A percentile compares a stretch with the other conserved stretches of the same genome.
phyloP scores from a whole-genome alignment of 805 yeast genomes.

The Yamadazyma philogaea region DNA sequence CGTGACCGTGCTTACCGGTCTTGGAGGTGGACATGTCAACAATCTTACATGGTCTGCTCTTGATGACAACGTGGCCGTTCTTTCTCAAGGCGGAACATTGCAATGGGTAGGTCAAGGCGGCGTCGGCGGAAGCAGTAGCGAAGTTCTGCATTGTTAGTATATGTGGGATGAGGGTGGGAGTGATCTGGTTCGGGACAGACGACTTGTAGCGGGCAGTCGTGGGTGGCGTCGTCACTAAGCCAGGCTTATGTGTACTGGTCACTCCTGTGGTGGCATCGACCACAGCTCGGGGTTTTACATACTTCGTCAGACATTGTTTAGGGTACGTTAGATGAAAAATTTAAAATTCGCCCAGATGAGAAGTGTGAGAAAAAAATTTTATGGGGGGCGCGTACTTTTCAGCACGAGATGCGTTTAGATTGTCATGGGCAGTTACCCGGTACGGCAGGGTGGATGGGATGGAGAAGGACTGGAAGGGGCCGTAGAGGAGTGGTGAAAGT shows the following conservation, averaged over 20 bases:
- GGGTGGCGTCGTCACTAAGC: no score
- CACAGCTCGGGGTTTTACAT: conserved; percentile 4
- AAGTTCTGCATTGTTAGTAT: conserved; percentile 63
- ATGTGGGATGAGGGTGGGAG: not conserved
- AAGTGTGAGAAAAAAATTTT: conserved; percentile 4
- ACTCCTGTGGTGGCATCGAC: no score
- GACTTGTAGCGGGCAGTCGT: no score
- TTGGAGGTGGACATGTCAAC: conserved; percentile 99
- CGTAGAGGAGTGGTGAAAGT: not conserved
- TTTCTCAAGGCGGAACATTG: conserved; percentile 99
- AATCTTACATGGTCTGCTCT: conserved; percentile 99
- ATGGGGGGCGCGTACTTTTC: conserved; percentile 10
- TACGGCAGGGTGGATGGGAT: not conserved
- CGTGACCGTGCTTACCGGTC: conserved; percentile 99
- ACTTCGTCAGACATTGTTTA: conserved; percentile 15
- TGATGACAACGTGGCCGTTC: conserved; percentile 98
- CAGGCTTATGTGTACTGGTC: no score
- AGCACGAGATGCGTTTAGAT: not conserved
- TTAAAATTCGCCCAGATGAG: conserved; percentile 13
- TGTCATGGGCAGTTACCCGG: not conserved
- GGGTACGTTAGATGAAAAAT: conserved; percentile 7
- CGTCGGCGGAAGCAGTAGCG: conserved; percentile 98
- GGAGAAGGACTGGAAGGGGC: not conserved
- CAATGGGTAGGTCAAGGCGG: conserved; percentile 97
- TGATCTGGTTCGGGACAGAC: not conserved